Conservation (phyloP, 768 basidiomycete species). For the Austroboletus festivus region DNA sequence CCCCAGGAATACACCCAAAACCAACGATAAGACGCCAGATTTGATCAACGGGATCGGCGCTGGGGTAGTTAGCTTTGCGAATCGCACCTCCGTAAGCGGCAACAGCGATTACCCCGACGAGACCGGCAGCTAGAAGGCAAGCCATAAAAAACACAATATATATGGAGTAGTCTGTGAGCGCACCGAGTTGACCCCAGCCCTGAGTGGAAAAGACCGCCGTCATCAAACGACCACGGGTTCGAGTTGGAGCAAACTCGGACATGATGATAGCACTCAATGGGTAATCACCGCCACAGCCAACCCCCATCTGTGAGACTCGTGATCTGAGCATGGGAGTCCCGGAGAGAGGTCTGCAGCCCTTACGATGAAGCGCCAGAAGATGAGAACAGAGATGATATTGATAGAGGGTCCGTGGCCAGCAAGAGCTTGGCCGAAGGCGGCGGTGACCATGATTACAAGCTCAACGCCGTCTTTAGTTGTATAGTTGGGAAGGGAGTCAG, state of each 20-base stretch:
- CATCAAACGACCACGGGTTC: conserved; percentile 83
- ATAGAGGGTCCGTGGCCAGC: conserved; percentile 61
- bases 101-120: conserved; percentile 62
- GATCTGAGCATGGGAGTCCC: not conserved
- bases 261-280: conserved; percentile 81
- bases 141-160: not conserved
- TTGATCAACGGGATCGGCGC: conserved; percentile 59
- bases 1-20: conserved; percentile 76
- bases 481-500: not conserved
- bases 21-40: conserved; percentile 88
- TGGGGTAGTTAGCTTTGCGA: conserved; percentile 37
- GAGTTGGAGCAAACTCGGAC: conserved; percentile 81
- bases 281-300: conserved; percentile 88
- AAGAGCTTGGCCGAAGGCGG: conserved; percentile 75
- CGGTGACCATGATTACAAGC: conserved; percentile 74
- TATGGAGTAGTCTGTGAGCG: conserved; percentile 17
- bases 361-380: conserved; percentile 80
- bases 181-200: conserved; percentile 87
- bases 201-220: conserved; percentile 80
- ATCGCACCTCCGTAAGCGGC: conserved; percentile 59
- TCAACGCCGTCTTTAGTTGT: conserved; percentile 41
- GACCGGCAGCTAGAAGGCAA: conserved; percentile 48
- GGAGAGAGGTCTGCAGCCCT: conserved; percentile 8
- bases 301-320: conserved; percentile 48
- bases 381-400: conserved; percentile 63